Evolutionary conservation across 148 eudicot species (phyloP), one percentile per base, ranked within the genome.

Genomic region (Mesembryanthemum crystallinum): DNA sequence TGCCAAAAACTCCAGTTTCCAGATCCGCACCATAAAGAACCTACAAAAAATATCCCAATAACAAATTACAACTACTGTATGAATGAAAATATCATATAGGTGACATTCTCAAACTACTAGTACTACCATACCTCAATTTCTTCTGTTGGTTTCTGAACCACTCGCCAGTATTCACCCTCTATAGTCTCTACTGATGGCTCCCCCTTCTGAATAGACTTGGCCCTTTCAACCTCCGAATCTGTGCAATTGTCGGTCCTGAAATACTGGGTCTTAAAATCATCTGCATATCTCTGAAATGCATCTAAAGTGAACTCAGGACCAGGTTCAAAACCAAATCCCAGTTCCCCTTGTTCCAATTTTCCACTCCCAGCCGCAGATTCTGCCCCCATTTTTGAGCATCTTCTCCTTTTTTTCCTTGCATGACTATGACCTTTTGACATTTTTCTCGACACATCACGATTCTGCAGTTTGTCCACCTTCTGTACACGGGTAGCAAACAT

Each of bases 131-230:
- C 99, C 99, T 96, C 99, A 69, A 96, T 89, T 86, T 96, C 98
- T 81, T 91, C 97, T 15, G 99, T 92, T 37, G 99, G 98, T 77
- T 81, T 88, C 88, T 96, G 97, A 32, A 96, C 96, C 82, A 96
- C 88, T 78, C 99, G 85, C 99, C 99, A 96, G 82, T 92, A 96
- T 82, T 92, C 99, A 68, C 99, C 98, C 87, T 96, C 99, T 78
- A 96, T 91, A 64, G 79, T 71, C 82, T 92, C 97, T 78, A 91
- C 74, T 25, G 96, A 76, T 30, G 91, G 96, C 54, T 92, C 86
- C 85, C 81, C 75, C 72, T 84, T 86, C 75, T 85, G 87, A 55
- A 78, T 77, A 49, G 55, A 37, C 66, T 64, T 65, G 35, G 73
- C 47, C 27, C 15, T 74, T 43, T 78, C 80, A 73, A 57, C 78